Conservation (phyloP, 495 filamentous ascomycete genomes). For the Aspergillus hancockii region DNA sequence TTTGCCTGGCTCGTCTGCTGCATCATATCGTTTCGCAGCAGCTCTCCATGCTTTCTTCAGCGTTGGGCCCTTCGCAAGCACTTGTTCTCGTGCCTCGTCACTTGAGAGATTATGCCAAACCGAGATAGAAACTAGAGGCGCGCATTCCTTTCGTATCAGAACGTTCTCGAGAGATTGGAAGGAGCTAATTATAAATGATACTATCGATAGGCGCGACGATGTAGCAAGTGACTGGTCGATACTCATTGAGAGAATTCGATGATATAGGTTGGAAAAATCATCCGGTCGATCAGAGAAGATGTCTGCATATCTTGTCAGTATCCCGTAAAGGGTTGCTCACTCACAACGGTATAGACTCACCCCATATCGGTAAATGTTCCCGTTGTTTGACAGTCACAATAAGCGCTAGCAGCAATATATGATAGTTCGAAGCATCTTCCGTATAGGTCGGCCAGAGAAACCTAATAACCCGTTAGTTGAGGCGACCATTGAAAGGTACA, state of each 20-base stretch:
- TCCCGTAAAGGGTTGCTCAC: not conserved
- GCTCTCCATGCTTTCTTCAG: slow-evolving; percentile 91
- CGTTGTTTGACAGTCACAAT: slow-evolving; percentile 86
- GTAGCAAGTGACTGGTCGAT: slow-evolving; percentile 74
- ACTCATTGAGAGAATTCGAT: slow-evolving; percentile 84
- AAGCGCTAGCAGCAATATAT: slow-evolving; percentile 80
- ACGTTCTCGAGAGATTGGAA: slow-evolving; percentile 93
- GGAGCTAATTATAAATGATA: slow-evolving; percentile 84
- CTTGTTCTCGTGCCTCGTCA: slow-evolving; percentile 63
- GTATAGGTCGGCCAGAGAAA: slow-evolving; percentile 94
- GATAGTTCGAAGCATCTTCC: slow-evolving; percentile 86
- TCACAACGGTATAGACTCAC: slow-evolving; percentile 39
- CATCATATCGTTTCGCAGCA: slow-evolving; percentile 80
- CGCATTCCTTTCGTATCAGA: slow-evolving; percentile 92
- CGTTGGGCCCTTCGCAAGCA: slow-evolving; percentile 67
- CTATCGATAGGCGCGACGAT: slow-evolving; percentile 71
- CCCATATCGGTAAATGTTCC: slow-evolving; percentile 86
- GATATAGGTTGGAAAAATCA: slow-evolving; percentile 89
- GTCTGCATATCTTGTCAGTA: slow-evolving; percentile 44
- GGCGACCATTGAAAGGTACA: not conserved
- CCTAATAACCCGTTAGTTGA: slow-evolving; percentile 45
- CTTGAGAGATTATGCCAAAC: slow-evolving; percentile 92
- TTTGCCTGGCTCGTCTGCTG: slow-evolving; percentile 77
- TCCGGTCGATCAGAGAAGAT: slow-evolving; percentile 74
- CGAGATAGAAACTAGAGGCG: slow-evolving; percentile 88